phyloP scores from a whole-genome alignment of 2,329 filamentous ascomycete species.

The Ceratocystis smalleyi region DNA sequence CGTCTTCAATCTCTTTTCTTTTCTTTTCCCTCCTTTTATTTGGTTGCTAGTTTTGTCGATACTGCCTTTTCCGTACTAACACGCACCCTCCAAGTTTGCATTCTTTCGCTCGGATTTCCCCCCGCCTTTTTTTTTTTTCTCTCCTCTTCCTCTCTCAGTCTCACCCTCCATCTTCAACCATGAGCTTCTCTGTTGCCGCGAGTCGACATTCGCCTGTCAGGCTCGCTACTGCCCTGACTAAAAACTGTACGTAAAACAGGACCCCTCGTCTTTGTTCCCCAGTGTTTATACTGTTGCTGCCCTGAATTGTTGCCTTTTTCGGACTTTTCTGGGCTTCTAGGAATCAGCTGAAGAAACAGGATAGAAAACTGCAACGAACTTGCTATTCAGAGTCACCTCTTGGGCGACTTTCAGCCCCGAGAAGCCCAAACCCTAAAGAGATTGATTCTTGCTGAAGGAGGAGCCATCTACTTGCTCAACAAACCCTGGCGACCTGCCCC shows the following conservation, averaged over 20 bases:
- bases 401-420: neutral
- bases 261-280: neutral
- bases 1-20: neutral
- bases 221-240: neutral
- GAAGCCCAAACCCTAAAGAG: neutral
- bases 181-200: constrained; percentile 14
- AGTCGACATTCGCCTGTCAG: constrained; percentile 14
- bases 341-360: neutral
- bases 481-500: too few species aligned
- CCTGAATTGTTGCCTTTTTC: neutral
- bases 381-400: neutral
- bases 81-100: too few species aligned
- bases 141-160: neutral
- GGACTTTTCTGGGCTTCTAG: neutral
- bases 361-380: neutral
- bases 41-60: too few species aligned
- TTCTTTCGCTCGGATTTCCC: neutral
- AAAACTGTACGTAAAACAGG: neutral
- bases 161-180: constrained; percentile 12
- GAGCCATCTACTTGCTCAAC: neutral
- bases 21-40: neutral
- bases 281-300: neutral
- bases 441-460: neutral
- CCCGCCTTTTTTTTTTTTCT: neutral
- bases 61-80: too few species aligned